These are phyloP conservation scores for Theileria annulata DNA, from an alignment of 169 alveolate genomes.

Conservation along the genomic window DNA sequence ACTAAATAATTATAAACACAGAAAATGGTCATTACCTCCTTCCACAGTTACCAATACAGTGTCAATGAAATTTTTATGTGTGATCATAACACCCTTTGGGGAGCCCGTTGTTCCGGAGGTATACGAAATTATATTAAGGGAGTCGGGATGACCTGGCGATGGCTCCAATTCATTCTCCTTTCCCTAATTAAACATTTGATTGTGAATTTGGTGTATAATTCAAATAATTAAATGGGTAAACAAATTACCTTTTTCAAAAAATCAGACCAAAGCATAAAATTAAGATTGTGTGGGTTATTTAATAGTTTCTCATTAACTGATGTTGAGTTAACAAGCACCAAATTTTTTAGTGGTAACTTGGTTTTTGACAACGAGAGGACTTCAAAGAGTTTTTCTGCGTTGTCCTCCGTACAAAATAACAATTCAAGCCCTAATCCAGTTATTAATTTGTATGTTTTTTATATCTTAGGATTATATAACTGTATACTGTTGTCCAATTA, in stretches of 20 bases:
- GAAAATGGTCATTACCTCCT: background rate
- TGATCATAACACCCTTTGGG: slow-evolving; percentile 96
- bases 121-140: slow-evolving; percentile 88
- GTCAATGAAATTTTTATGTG: slow-evolving; percentile 80
- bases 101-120: slow-evolving; percentile 98
- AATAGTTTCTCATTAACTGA: slow-evolving; percentile 22
- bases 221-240: slow-evolving; percentile 32
- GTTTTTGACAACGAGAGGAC: slow-evolving; percentile 45
- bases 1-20: background rate
- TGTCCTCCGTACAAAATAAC: slow-evolving; percentile 44
- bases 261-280: slow-evolving; percentile 66
- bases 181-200: slow-evolving; percentile 57
- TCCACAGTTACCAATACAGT: slow-evolving; percentile 37
- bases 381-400: slow-evolving; percentile 28
- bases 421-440: slow-evolving; percentile 29
- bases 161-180: slow-evolving; percentile 51
- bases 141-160: slow-evolving; percentile 75
- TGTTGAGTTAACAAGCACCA: slow-evolving; percentile 32
- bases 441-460: background rate
- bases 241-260: slow-evolving; percentile 28
- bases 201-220: background rate
- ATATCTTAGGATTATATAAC: background rate
- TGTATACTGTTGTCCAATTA: background rate
- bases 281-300: slow-evolving; percentile 14
- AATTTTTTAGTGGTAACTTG: slow-evolving; percentile 20